Conservation (phyloP, 768 basidiomycete genomes). For the Gymnopilus junonius region DNA sequence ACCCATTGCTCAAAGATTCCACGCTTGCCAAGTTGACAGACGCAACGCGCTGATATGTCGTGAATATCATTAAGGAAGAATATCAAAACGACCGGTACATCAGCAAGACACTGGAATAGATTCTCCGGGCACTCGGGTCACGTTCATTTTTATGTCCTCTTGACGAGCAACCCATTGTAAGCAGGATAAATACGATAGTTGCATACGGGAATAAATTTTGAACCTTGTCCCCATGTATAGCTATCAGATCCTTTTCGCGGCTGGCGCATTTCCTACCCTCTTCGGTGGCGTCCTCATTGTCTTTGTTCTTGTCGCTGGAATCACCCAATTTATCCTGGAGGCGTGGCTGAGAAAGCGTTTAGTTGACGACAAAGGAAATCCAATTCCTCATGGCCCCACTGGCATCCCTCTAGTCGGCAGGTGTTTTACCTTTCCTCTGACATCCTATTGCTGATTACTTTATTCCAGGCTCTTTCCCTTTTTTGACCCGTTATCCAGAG, state of each 20-base stretch:
- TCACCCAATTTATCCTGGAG: not conserved
- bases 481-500: constrained; percentile 42
- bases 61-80: not conserved
- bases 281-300: not conserved
- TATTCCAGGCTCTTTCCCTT: constrained; percentile 38
- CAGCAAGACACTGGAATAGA: not conserved
- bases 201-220: not conserved
- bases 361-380: constrained; percentile 8
- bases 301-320: not conserved
- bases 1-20: not conserved
- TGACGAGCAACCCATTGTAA: not conserved
- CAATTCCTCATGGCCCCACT: constrained; percentile 12
- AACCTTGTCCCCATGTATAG: not conserved
- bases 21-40: not conserved
- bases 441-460: not conserved
- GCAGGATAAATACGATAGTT: not conserved
- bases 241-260: not conserved
- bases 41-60: not conserved
- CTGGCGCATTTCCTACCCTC: not conserved
- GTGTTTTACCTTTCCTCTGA: not conserved
- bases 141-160: not conserved
- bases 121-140: not conserved
- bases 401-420: constrained; percentile 17
- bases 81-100: not conserved
- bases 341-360: not conserved